Evolutionary conservation across 805 yeast species (phyloP).

Genomic region (Starmerella stellata): DNA sequence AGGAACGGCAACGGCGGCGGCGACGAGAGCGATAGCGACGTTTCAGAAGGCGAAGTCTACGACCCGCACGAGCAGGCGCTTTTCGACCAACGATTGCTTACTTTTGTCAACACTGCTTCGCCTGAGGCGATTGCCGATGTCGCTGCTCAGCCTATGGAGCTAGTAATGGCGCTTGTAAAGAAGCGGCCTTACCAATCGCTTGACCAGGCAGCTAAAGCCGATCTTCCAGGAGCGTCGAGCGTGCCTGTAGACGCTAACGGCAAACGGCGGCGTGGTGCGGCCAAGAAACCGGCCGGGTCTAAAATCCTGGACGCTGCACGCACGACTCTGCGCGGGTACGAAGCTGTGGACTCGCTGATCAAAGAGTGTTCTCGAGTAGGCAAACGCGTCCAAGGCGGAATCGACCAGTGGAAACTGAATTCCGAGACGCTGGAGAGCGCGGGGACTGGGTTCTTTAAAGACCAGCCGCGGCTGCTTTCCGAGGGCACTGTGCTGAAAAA

Average conservation of each 20-base stretch:
- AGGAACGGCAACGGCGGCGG: slow-evolving; percentile 28
- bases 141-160: slow-evolving; percentile 46
- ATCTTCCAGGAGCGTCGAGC: slow-evolving; percentile 27
- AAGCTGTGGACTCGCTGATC: slow-evolving; percentile 85
- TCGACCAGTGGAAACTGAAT: slow-evolving; percentile 76
- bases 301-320: slow-evolving; percentile 53
- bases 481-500: slow-evolving; percentile 52
- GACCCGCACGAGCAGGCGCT: slow-evolving; percentile 21
- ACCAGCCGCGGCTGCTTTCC: slow-evolving; percentile 53
- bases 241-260: slow-evolving; percentile 17
- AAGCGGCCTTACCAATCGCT: slow-evolving; percentile 54
- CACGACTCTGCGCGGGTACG: slow-evolving; percentile 64
- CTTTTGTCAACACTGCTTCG: slow-evolving; percentile 64
- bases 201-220: slow-evolving; percentile 39
- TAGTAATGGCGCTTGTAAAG: slow-evolving; percentile 45
- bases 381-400: slow-evolving; percentile 46
- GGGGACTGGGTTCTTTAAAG: slow-evolving; percentile 31
- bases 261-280: slow-evolving; percentile 26
- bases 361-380: slow-evolving; percentile 69
- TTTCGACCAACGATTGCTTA: slow-evolving; percentile 49
- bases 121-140: slow-evolving; percentile 63
- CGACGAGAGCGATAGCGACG: slow-evolving; percentile 27
- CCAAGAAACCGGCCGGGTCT: slow-evolving; percentile 48
- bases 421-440: slow-evolving; percentile 41
- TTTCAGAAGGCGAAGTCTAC: slow-evolving; percentile 19